These are phyloP conservation scores for Leucocoprinus leucothites DNA, from an alignment of 768 basidiomycete genomes.

Conservation along the genomic window DNA sequence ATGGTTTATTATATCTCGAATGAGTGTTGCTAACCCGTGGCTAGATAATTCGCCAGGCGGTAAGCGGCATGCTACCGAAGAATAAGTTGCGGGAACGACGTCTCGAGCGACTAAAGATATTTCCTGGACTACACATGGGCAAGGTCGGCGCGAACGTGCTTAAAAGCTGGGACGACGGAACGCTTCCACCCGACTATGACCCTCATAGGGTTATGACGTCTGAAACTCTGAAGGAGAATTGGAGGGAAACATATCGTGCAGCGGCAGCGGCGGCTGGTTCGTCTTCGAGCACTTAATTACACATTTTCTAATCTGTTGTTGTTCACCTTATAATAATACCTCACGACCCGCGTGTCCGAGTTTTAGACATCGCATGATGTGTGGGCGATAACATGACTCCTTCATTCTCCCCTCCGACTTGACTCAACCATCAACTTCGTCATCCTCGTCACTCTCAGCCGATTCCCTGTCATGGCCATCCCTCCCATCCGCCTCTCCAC, in stretches of 20 bases:
- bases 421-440: no score
- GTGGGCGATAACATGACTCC: no score
- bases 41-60: conserved; percentile 93
- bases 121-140: conserved; percentile 76
- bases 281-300: conserved; percentile 7
- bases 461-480: neutral
- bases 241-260: conserved; percentile 23
- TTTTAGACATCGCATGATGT: no score
- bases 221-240: conserved; percentile 29
- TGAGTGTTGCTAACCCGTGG: neutral
- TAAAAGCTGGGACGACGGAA: conserved; percentile 83
- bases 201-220: conserved; percentile 39
- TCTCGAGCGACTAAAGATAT: conserved; percentile 85
- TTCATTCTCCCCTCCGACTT: no score
- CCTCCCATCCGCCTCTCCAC: conserved; percentile 9
- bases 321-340: no score
- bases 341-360: no score
- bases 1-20: neutral
- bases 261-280: conserved; percentile 10
- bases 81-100: conserved; percentile 92
- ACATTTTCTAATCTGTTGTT: neutral
- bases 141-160: conserved; percentile 74
- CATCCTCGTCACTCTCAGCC: no score
- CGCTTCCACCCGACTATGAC: conserved; percentile 48
- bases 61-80: conserved; percentile 98